phyloP scores from a whole-genome alignment of 306 rosid species.

The Dalbergia cochinchinensis region DNA sequence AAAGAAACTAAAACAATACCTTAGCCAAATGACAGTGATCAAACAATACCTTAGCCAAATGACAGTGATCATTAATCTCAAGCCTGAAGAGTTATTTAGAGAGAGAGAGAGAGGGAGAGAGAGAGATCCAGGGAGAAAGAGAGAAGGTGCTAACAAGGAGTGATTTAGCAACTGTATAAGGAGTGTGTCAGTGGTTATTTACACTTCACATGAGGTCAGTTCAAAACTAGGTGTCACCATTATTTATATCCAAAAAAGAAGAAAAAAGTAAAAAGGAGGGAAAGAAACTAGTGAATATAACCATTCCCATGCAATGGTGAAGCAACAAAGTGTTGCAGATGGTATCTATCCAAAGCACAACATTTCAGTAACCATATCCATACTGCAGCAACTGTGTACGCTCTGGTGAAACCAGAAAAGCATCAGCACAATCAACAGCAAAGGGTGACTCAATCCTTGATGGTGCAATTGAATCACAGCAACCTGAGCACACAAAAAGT shows the following conservation, averaged over 20 bases:
- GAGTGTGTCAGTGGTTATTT: neutral
- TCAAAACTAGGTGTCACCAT: neutral
- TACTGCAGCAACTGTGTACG: conserved; percentile 46
- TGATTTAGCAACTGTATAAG: neutral
- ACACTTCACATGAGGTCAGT: neutral
- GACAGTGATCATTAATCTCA: no score
- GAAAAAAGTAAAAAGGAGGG: neutral
- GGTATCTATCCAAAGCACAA: no score
- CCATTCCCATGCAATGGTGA: neutral
- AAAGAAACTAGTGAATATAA: neutral
- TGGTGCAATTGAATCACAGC: conserved; percentile 65
- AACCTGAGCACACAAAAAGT: conserved; percentile 72
- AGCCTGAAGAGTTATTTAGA: no score
- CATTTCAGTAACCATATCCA: conserved; percentile 49
- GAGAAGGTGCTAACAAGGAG: no score
- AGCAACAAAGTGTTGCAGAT: neutral
- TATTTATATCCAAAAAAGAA: neutral
- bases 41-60: no score
- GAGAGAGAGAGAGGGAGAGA: no score
- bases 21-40: no score
- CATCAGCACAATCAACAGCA: conserved; percentile 48
- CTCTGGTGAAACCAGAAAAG: conserved; percentile 43
- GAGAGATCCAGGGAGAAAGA: no score
- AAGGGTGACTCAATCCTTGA: conserved; percentile 47
- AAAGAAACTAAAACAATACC: no score